phyloP scores from a whole-genome alignment of 371 early-diverging fungal genomes.

The Mucor indicus region DNA sequence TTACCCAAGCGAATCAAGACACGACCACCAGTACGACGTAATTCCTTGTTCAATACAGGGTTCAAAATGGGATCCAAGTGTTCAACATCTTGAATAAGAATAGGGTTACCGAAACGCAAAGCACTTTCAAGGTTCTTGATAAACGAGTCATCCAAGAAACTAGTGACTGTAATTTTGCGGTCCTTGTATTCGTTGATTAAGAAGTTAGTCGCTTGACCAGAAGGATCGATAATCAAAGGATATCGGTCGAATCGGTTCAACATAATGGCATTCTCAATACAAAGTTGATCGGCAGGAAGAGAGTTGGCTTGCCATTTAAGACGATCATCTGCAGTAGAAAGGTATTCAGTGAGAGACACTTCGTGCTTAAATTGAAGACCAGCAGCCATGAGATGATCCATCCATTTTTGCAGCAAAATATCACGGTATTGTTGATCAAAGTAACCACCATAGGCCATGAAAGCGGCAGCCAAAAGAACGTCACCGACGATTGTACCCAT shows the following conservation, averaged over 20 bases:
- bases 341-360: slow-evolving; percentile 86
- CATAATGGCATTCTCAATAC: slow-evolving; percentile 97
- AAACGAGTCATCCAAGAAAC: slow-evolving; percentile 97
- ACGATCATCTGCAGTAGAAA: slow-evolving; percentile 92
- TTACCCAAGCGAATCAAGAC: slow-evolving; percentile 92
- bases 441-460: slow-evolving; percentile 95
- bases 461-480: slow-evolving; percentile 89
- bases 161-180: slow-evolving; percentile 89
- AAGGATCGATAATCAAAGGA: slow-evolving; percentile 96
- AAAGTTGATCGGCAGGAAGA: slow-evolving; percentile 90
- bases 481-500: slow-evolving; percentile 99
- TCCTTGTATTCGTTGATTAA: slow-evolving; percentile 84
- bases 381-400: slow-evolving; percentile 69
- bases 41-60: slow-evolving; percentile 94
- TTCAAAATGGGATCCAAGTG: slow-evolving; percentile 96
- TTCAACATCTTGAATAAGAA: slow-evolving; percentile 96
- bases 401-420: slow-evolving; percentile 78
- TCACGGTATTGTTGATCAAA: slow-evolving; percentile 96
- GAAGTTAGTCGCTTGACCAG: slow-evolving; percentile 91
- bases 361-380: slow-evolving; percentile 80
- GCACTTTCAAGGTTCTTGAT: slow-evolving; percentile 97
- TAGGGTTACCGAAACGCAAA: slow-evolving; percentile 96
- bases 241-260: slow-evolving; percentile 92
- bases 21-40: slow-evolving; percentile 96
- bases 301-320: slow-evolving; percentile 86